These are phyloP conservation scores for Podospora anserina DNA, from an alignment of 495 filamentous ascomycete genomes.

Conservation along the genomic window DNA sequence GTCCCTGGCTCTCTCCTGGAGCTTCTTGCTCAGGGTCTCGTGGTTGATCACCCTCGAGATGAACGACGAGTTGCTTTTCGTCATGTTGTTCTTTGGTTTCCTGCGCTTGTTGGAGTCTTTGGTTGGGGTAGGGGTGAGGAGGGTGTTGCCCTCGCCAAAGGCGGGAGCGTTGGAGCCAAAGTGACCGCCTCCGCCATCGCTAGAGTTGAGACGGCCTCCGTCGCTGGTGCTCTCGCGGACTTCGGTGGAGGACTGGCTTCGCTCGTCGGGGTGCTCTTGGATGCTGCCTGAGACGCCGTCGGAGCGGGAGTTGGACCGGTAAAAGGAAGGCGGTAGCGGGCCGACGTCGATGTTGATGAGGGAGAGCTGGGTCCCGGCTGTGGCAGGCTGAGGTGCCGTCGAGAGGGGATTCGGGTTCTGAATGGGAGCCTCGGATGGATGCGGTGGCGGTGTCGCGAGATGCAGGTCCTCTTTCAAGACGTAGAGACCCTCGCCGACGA, in stretches of 20 bases:
- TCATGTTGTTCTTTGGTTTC: slow-evolving; percentile 96
- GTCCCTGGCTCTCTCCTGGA: slow-evolving; percentile 72
- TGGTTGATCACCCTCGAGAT: slow-evolving; percentile 92
- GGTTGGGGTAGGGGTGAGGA: slow-evolving; percentile 55
- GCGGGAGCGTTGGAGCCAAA: slow-evolving; percentile 52
- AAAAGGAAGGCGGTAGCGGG: slow-evolving; percentile 56
- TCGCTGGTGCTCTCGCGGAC: slow-evolving; percentile 47
- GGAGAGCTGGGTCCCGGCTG: slow-evolving; percentile 81
- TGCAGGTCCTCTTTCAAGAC: slow-evolving; percentile 82
- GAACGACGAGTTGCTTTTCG: slow-evolving; percentile 97
- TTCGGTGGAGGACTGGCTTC: slow-evolving; percentile 58
- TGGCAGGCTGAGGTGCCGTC: slow-evolving; percentile 75
- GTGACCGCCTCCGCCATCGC: slow-evolving; percentile 30
- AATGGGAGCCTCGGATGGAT: slow-evolving; percentile 85
- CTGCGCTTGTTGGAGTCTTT: slow-evolving; percentile 76
- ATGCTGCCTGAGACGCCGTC: slow-evolving; percentile 52
- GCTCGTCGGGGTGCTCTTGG: slow-evolving; percentile 56
- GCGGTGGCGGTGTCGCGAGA: slow-evolving; percentile 90
- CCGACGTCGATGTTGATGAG: slow-evolving; percentile 64
- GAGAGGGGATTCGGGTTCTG: slow-evolving; percentile 85
- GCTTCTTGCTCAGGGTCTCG: slow-evolving; percentile 70
- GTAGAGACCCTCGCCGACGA: slow-evolving; percentile 94
- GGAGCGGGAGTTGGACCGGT: slow-evolving; percentile 38
- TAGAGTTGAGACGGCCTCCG: slow-evolving; percentile 37
- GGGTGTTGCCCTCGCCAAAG: slow-evolving; percentile 85